Conservation (phyloP, 495 filamentous ascomycete genomes). For the Aspergillus diversus region DNA sequence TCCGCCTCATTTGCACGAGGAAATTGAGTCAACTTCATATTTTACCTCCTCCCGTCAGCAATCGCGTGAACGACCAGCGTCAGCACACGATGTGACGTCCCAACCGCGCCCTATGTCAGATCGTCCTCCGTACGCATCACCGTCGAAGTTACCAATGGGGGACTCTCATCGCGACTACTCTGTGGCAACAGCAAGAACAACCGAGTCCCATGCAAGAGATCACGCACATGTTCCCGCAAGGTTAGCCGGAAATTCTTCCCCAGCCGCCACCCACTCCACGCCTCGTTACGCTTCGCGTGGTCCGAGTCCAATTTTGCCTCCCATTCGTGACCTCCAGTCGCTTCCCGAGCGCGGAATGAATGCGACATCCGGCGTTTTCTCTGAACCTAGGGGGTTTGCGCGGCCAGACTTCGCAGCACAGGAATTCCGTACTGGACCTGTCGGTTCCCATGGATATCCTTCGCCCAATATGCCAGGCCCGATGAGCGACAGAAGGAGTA, state of each 20-base stretch:
- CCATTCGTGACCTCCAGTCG: constrained; percentile 47
- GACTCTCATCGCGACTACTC: constrained; percentile 38
- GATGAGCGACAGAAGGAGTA: constrained; percentile 32
- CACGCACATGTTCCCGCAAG: constrained; percentile 17
- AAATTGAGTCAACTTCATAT: constrained; percentile 50
- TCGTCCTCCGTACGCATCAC: constrained; percentile 22
- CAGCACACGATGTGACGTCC: constrained; percentile 37
- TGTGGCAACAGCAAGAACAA: constrained; percentile 16
- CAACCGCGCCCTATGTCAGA: constrained; percentile 36
- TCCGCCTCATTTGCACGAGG: constrained; percentile 51
- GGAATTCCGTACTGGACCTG: constrained; percentile 30
- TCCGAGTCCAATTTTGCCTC: constrained; percentile 46
- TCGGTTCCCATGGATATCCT: constrained; percentile 15
- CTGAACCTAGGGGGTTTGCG: constrained; percentile 34
- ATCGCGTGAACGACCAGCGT: constrained; percentile 41
- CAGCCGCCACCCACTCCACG: constrained; percentile 18
- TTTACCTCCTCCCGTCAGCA: constrained; percentile 37
- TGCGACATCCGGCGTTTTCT: constrained; percentile 29
- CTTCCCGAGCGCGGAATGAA: constrained; percentile 36
- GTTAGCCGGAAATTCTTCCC: constrained; percentile 20
- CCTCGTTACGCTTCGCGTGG: constrained; percentile 34
- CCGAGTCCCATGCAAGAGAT: constrained; percentile 22
- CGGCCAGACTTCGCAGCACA: constrained; percentile 35
- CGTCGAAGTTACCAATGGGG: constrained; percentile 30
- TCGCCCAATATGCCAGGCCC: constrained; percentile 22